Base-by-base conservation (phyloP, 805 yeast genomes). In the Metschnikowia sp. region DNA sequence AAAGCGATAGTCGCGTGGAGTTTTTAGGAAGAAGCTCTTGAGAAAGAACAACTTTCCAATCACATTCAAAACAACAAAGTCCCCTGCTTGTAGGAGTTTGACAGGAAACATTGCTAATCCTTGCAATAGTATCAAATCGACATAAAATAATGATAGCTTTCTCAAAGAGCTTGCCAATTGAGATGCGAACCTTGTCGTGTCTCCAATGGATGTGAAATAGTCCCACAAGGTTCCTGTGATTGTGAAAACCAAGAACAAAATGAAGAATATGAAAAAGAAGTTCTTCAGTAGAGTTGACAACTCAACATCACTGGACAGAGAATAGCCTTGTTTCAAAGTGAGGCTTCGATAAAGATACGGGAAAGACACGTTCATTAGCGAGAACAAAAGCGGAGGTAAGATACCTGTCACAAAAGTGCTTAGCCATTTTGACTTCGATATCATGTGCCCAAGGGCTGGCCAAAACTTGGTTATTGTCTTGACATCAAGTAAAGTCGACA, bases 91-190 rank as follows among this genome's bases (percentile, higher is more conserved):
- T 11, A 80, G 64, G 36, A 80, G 65, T 45, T 78, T 73, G 37
- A 79, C 77, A 4, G 84, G 84, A 54, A 80, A 78, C 82, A 81
- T 78, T 1, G 82, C 81, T 43, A 81, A 57, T 0, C 90, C 94
- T 62, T 86, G 94, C 47, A 86, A 74, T 19, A 86, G 69, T 49
- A 86, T 85, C 64, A 80, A 70, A 58, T 80, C 81, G 43, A 76
- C 79, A 53, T 80, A 80, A 54, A 80, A 80, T 39, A 80, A 64
- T 2, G 83, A 77, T 33, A 78, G 63, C 36, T 74, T 69, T 57
- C 76, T 77, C 45, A 80, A 68, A 1, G 83, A 78, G 10, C 70
- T 65, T 6, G 84, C 84, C 49, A 80, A 60, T 45, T 77, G 74
- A 46, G 75, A 78, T 0, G 84, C 84, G 48, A 80, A 77, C 58